These are phyloP conservation scores for Phytophthora megakarya DNA, from an alignment of 352 stramenopile species.

Conservation along the genomic window DNA sequence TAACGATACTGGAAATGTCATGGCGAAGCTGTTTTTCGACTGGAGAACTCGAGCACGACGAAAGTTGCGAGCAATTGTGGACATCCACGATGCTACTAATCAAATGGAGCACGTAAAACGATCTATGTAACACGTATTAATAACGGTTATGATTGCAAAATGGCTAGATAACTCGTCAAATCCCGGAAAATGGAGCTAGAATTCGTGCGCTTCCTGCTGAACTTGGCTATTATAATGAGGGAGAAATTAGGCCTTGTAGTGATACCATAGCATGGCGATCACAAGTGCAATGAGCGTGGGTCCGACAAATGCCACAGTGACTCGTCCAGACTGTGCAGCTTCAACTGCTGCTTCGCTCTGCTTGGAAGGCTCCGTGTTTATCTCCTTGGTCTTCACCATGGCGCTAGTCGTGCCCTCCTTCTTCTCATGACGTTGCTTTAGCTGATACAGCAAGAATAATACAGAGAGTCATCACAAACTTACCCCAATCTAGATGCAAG, in stretches of 20 bases:
- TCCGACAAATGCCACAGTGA: constrained; percentile 50
- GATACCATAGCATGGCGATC: constrained; percentile 52
- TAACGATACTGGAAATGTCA: constrained; percentile 8
- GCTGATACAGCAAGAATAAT: constrained; percentile 25
- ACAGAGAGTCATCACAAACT: no score
- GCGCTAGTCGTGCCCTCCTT: constrained; percentile 23
- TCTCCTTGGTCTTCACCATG: constrained; percentile 2
- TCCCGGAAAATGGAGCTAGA: background rate
- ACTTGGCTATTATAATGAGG: no score
- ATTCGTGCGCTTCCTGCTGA: background rate
- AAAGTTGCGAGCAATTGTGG: constrained; percentile 1
- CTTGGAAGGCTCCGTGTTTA: constrained; percentile 1
- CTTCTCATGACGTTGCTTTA: constrained; percentile 55
- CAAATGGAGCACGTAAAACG: constrained; percentile 8
- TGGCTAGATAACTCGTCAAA: constrained; percentile 9
- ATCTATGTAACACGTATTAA: constrained; percentile 12
- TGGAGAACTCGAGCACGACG: constrained; percentile 3
- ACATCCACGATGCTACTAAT: constrained; percentile 24
- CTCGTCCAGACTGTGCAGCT: constrained; percentile 29
- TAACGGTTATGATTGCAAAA: constrained; percentile 30
- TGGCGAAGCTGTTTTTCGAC: background rate
- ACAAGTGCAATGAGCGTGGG: constrained; percentile 55
- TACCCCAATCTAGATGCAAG: background rate
- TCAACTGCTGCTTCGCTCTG: constrained; percentile 3
- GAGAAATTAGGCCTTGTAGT: constrained; percentile 33